Evolutionary conservation across 2,329 filamentous ascomycete species (phyloP).

Genomic region (Chalaropsis thielavioides): DNA sequence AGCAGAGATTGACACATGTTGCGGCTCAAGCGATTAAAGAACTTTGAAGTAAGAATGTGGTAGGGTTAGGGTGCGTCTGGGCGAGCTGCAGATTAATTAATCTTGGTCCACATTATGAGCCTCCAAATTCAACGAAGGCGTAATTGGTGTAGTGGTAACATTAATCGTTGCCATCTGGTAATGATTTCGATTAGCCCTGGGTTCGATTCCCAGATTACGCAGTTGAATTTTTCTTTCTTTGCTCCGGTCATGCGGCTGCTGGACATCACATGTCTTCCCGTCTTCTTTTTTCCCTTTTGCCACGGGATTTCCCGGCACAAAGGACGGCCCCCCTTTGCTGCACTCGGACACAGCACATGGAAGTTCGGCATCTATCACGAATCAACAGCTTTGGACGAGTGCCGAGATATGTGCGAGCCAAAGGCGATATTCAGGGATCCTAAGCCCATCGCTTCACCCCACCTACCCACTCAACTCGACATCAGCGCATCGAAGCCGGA

Average conservation of each 20-base stretch:
- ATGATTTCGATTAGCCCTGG: constrained; percentile 14
- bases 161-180: constrained; percentile 10
- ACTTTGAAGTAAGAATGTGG: neutral
- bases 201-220: constrained; percentile 13
- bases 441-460: neutral
- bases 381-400: neutral
- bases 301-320: neutral
- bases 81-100: too few species aligned
- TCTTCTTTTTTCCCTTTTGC: neutral
- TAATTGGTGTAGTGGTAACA: constrained; percentile 11
- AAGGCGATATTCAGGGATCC: neutral
- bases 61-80: neutral
- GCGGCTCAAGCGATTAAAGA: neutral
- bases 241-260: neutral
- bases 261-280: too few species aligned
- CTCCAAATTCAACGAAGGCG: neutral
- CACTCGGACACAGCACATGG: neutral
- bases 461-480: too few species aligned
- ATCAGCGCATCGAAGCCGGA: neutral
- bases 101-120: neutral
- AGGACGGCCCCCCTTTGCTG: neutral
- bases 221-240: neutral
- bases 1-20: too few species aligned
- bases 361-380: too few species aligned
- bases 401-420: neutral